Evolutionary conservation across 2,329 filamentous ascomycete genomes (phyloP).

Genomic region (Zasmidium cellare): DNA sequence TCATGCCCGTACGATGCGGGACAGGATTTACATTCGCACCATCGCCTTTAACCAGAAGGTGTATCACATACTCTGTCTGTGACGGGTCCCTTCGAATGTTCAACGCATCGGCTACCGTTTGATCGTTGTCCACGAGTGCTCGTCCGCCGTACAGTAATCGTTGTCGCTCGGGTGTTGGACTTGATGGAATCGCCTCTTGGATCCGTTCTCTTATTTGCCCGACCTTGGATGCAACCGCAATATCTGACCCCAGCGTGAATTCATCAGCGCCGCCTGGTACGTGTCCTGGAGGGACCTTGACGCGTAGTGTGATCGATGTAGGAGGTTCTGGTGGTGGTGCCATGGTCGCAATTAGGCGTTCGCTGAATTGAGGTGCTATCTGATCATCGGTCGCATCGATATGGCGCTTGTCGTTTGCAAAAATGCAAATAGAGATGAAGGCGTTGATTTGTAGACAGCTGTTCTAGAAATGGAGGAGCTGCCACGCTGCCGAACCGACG

Average conservation of each 20-base stretch:
- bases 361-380: no score
- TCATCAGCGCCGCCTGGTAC: slow-evolving; percentile 27
- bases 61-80: slow-evolving; percentile 36
- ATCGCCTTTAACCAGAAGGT: slow-evolving; percentile 34
- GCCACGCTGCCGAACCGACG: no score
- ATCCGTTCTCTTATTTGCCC: slow-evolving; percentile 55
- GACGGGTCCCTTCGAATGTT: slow-evolving; percentile 50
- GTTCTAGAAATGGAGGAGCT: neutral
- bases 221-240: slow-evolving; percentile 45
- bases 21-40: slow-evolving; percentile 14
- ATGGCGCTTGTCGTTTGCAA: neutral
- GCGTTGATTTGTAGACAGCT: neutral
- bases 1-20: slow-evolving; percentile 12
- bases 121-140: slow-evolving; percentile 50
- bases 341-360: slow-evolving; percentile 16
- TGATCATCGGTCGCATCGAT: neutral
- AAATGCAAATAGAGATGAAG: neutral
- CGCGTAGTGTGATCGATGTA: slow-evolving; percentile 27
- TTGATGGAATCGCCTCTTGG: slow-evolving; percentile 48
- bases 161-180: slow-evolving; percentile 49
- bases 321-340: slow-evolving; percentile 31
- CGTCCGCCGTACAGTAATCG: slow-evolving; percentile 60
- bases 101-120: slow-evolving; percentile 52
- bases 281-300: slow-evolving; percentile 36
- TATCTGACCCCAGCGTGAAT: slow-evolving; percentile 26